Base-by-base conservation (phyloP, 768 basidiomycete genomes). In the Flagelloscypha sp. region DNA sequence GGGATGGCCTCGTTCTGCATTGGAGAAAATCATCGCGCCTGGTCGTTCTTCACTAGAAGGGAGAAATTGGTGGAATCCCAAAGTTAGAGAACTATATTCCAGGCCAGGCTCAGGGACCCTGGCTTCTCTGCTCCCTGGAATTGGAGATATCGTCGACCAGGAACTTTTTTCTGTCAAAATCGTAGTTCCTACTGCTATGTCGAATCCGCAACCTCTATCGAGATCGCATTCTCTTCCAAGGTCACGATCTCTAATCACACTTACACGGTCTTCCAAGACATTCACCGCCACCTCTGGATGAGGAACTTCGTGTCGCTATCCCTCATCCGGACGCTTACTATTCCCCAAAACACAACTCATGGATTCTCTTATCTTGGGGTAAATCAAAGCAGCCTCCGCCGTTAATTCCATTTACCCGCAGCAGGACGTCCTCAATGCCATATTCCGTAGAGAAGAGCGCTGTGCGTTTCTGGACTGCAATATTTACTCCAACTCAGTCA, bases 301-400 rank as follows among this genome's bases (percentile, higher is more conserved):
- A 76, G 23, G 82, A 86, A 46, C 61, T 79, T 5, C 70, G 67
- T n/a, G 72, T 67, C 12, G 69, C 84, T 20, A 66, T 84, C 20
- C 86, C 87, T 9, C 85, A 90, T 51, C 79, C 86, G 5, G 74
- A 84, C 45, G 84, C 83, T 10, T 84, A 85, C 52, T 90, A 83
- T 50, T 89, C 85, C 49, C 72, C 76, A 16, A 78, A 76, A 51
- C 82, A 88, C 38, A 84, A 88, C 45, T 79, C 80, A 5, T 90
- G 86, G 86, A 72, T 86, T 22, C 68, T 89, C 25, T 62, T 88
- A 11, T 65, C 62, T 25, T 84, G 81, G 79, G 60, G 59, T 35
- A 55, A 56, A 23, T 66, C 70, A 17, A 48, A 52, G 22, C 56
- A 67, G 27, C 44, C 63, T 16, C 73, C 69, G 6, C 61, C 65